phyloP scores from a whole-genome alignment of 2,329 filamentous ascomycete species.

The Acephala macrosclerotiorum region DNA sequence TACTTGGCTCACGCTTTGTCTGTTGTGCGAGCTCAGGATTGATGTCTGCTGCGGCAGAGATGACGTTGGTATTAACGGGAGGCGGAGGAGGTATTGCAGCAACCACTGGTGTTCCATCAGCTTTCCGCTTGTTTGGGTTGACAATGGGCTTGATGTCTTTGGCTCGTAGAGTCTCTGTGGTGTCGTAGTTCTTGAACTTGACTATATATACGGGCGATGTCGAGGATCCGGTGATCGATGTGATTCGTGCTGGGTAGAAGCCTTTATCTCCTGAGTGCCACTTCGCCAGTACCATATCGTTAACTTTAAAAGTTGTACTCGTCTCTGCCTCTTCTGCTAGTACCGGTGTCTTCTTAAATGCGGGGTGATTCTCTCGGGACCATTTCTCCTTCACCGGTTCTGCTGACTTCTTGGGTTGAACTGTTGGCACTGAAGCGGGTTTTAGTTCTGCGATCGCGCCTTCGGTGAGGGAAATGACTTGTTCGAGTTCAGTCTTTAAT shows the following conservation, averaged over 20 bases:
- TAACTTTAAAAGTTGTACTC: slow-evolving; percentile 76
- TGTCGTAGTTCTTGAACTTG: slow-evolving; percentile 92
- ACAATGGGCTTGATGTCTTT: slow-evolving; percentile 84
- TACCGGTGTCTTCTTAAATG: slow-evolving; percentile 67
- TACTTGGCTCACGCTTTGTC: slow-evolving; percentile 68
- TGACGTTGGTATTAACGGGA: slow-evolving; percentile 48
- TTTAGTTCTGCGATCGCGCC: slow-evolving; percentile 83
- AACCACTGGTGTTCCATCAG: slow-evolving; percentile 71
- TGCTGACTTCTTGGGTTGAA: slow-evolving; percentile 50
- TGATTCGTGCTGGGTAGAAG: slow-evolving; percentile 93
- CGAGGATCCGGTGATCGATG: slow-evolving; percentile 91
- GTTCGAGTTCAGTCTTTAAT: slow-evolving; percentile 82
- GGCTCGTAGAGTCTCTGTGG: slow-evolving; percentile 80
- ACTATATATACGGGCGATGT: slow-evolving; percentile 92
- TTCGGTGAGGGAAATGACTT: slow-evolving; percentile 81
- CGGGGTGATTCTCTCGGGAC: slow-evolving; percentile 82
- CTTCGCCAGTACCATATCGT: slow-evolving; percentile 89
- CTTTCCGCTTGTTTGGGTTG: slow-evolving; percentile 81
- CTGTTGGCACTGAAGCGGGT: slow-evolving; percentile 54
- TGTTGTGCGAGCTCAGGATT: slow-evolving; percentile 71
- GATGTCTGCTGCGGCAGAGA: slow-evolving; percentile 56
- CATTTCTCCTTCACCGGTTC: slow-evolving; percentile 73
- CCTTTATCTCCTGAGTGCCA: slow-evolving; percentile 89
- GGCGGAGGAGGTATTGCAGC: slow-evolving; percentile 52
- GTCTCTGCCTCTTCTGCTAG: slow-evolving; percentile 58